Evolutionary conservation across 2,329 filamentous ascomycete genomes (phyloP).

Genomic region (Exophiala spinifera): DNA sequence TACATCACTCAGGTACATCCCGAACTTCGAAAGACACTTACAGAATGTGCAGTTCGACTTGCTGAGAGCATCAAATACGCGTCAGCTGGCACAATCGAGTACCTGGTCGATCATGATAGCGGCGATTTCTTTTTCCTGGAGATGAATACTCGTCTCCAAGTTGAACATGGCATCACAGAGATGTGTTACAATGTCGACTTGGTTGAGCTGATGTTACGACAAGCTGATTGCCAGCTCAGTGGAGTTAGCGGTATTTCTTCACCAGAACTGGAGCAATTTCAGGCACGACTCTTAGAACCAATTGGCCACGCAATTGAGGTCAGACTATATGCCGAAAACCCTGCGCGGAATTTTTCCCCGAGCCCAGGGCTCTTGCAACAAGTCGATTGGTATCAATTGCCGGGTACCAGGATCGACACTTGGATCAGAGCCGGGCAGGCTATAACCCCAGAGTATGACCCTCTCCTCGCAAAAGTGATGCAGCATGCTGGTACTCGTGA

Average conservation of each 20-base stretch:
- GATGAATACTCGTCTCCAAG: constrained; percentile 56
- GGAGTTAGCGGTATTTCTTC: constrained; percentile 45
- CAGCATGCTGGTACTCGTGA: constrained; percentile 45
- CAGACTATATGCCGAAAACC: constrained; percentile 57
- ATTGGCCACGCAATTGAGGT: constrained; percentile 52
- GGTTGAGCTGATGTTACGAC: constrained; percentile 54
- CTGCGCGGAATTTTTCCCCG: constrained; percentile 56
- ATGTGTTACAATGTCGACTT: constrained; percentile 54
- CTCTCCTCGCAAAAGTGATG: constrained; percentile 59
- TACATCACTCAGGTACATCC: constrained; percentile 48
- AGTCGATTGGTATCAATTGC: constrained; percentile 52
- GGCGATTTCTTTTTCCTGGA: constrained; percentile 70
- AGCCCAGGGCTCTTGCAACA: constrained; percentile 57
- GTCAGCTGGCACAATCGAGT: constrained; percentile 87
- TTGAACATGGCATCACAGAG: constrained; percentile 57
- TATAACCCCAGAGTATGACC: constrained; percentile 58
- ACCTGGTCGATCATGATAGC: constrained; percentile 78
- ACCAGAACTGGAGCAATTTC: constrained; percentile 39
- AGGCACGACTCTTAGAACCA: constrained; percentile 39
- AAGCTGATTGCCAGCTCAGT: constrained; percentile 50
- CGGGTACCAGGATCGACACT: constrained; percentile 57
- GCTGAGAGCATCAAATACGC: constrained; percentile 61
- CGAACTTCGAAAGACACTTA: constrained; percentile 61
- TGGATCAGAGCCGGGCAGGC: constrained; percentile 58
- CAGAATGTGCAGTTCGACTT: constrained; percentile 65